Base-by-base conservation (phyloP, 768 basidiomycete genomes). In the Aureoboletus auriporus region DNA sequence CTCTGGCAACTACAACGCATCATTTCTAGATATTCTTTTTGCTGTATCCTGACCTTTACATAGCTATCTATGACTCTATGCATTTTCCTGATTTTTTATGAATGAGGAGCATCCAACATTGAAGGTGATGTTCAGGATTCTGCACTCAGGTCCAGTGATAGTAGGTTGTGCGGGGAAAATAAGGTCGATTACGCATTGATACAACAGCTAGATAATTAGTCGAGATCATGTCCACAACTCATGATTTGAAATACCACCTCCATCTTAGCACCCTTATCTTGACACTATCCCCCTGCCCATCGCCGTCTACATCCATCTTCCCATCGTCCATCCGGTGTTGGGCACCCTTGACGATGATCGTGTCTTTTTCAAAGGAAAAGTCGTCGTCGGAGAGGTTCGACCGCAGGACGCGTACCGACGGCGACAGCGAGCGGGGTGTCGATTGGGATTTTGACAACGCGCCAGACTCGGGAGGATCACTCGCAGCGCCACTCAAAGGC, bases 261-360 rank as follows among this genome's bases (percentile, higher is more conserved):
- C 64, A 65, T 35, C 64, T 52, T 31, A 64, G 33, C 38, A 68
- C 66, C 46, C 53, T 55, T 41, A 68, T 46, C 30, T 46, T 42
- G 29, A 68, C 26, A n/a, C 37, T 39, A n/a, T 49, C 44, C n/a
- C 35, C 17, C 8, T 28, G 42, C 4, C 31, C 30, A n/a, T 23
- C 31, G 14, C 31, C 40, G 17, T 63, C 61, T 0, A 59, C 35
- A 6, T 20, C 45, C 56, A 61, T 61, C 4, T 36, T 30, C 3
- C 45, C 45, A 9, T 55, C 56, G 14, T 43, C 56, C 14, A 10
- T 6, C 7, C 12, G 42, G 2, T 43, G 47, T 9, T 39, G 33
- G 1, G 38, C 17, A 8, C 46, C n/a, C 35, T 49, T 54, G 44
- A 68, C 31, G 9, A 52, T 6, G 28, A 68, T 44, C 20, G 14